Conservation (phyloP, 805 yeast species). For the Tetrapisispora iriomotensis region DNA sequence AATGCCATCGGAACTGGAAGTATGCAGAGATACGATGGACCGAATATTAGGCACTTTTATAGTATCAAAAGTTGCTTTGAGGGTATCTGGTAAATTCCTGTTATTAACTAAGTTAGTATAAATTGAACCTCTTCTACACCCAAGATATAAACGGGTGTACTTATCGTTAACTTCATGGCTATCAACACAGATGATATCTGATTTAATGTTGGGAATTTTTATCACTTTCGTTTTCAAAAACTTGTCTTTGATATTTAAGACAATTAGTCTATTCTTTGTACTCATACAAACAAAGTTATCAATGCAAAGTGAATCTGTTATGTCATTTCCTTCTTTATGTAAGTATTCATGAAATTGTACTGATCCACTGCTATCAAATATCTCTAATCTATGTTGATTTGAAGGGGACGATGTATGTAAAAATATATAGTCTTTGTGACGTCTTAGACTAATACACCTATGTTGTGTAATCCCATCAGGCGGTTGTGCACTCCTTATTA, state of each 20-base stretch:
- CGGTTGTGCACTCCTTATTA: neutral
- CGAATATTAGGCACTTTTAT: neutral
- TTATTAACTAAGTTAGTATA: neutral
- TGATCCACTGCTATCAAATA: neutral
- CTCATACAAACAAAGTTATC: neutral
- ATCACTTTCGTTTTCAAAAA: neutral
- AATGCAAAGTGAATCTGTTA: neutral
- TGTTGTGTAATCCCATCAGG: neutral
- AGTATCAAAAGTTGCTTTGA: neutral
- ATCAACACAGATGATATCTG: neutral
- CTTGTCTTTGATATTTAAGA: neutral
- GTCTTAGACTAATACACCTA: neutral
- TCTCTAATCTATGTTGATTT: neutral
- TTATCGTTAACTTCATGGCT: neutral
- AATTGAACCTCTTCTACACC: slow-evolving; percentile 2
- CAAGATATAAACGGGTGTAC: neutral
- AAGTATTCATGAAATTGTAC: neutral
- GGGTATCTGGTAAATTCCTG: neutral
- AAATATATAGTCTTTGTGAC: neutral
- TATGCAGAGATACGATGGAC: slow-evolving; percentile 8
- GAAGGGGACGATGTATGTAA: neutral
- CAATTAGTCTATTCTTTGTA: neutral
- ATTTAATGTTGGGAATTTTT: neutral
- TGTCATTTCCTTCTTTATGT: neutral
- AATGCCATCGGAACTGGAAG: slow-evolving; percentile 4